Evolutionary conservation across 2,329 filamentous ascomycete species (phyloP).

Genomic region (Aureobasidium pullulans): DNA sequence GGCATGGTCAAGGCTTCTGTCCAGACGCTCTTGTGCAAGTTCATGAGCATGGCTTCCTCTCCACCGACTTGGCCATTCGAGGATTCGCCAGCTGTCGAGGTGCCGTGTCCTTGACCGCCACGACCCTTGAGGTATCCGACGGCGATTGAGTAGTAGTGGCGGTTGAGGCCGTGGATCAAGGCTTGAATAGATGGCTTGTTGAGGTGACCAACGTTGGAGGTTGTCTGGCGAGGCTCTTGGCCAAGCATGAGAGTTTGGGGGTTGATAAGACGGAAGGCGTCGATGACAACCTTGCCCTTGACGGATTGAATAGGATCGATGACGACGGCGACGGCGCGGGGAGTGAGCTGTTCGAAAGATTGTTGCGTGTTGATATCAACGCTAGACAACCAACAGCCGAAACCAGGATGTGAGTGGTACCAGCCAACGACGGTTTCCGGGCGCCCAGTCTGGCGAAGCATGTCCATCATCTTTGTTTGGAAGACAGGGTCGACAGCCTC

Average conservation of each 20-base stretch:
- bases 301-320: slow-evolving; percentile 98
- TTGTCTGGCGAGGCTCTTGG: slow-evolving; percentile 94
- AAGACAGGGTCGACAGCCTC: slow-evolving; percentile 98
- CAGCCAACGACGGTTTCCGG: slow-evolving; percentile 96
- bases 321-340: slow-evolving; percentile 92
- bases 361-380: slow-evolving; percentile 99
- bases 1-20: slow-evolving; percentile 96
- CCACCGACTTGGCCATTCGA: slow-evolving; percentile 41
- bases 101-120: slow-evolving; percentile 12
- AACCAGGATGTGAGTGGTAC: slow-evolving; percentile 99
- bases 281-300: slow-evolving; percentile 98
- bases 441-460: slow-evolving; percentile 93
- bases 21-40: slow-evolving; percentile 98
- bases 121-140: slow-evolving; percentile 85
- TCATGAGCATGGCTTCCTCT: slow-evolving; percentile 99
- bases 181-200: slow-evolving; percentile 99
- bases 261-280: slow-evolving; percentile 97
- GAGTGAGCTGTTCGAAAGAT: slow-evolving; percentile 98
- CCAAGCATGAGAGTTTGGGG: slow-evolving; percentile 96
- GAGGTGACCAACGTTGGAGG: slow-evolving; percentile 92
- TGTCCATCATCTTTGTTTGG: slow-evolving; percentile 99
- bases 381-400: slow-evolving; percentile 97
- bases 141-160: slow-evolving; percentile 98
- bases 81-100: not conserved
- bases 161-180: slow-evolving; percentile 93